phyloP scores from a whole-genome alignment of 768 basidiomycete species.

The Auricularia sp. region DNA sequence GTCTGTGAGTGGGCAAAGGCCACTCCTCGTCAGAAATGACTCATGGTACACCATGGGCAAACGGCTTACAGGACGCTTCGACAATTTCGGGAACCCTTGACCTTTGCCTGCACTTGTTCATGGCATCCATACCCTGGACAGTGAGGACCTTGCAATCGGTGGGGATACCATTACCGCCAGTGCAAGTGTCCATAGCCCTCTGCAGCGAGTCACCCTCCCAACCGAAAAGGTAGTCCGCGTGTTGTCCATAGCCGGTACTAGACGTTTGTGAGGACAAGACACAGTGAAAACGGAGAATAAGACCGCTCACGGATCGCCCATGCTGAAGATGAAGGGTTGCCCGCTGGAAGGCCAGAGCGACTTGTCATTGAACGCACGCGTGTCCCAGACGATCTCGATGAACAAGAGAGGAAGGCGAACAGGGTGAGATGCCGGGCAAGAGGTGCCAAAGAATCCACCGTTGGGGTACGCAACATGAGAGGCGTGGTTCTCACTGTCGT shows the following conservation, averaged over 20 bases:
- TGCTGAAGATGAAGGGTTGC: slow-evolving; percentile 8
- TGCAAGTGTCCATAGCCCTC: slow-evolving; percentile 4
- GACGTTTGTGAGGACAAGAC: background rate
- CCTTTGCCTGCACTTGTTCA: slow-evolving; percentile 9
- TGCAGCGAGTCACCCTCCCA: slow-evolving; percentile 4
- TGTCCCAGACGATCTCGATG: slow-evolving; percentile 9
- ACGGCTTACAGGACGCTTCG: too few relatives aligned
- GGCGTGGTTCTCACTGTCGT: slow-evolving; percentile 9
- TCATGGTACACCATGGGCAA: too few relatives aligned
- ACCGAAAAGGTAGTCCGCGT: slow-evolving; percentile 7
- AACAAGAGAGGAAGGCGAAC: slow-evolving; percentile 5
- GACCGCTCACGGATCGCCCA: slow-evolving; percentile 6
- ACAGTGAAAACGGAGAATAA: background rate
- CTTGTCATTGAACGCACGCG: slow-evolving; percentile 4
- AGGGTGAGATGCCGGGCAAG: slow-evolving; percentile 9
- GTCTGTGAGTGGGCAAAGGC: too few relatives aligned
- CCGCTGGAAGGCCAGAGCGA: slow-evolving; percentile 3
- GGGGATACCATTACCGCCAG: background rate
- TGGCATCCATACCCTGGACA: slow-evolving; percentile 1
- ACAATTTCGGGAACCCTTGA: too few relatives aligned
- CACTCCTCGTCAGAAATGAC: too few relatives aligned
- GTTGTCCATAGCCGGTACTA: slow-evolving; percentile 6
- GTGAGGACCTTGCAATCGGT: slow-evolving; percentile 4
- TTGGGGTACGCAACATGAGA: slow-evolving; percentile 6
- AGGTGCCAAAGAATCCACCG: slow-evolving; percentile 7